Conservation (phyloP, 331 rosid species). For the Acacia concinna region DNA sequence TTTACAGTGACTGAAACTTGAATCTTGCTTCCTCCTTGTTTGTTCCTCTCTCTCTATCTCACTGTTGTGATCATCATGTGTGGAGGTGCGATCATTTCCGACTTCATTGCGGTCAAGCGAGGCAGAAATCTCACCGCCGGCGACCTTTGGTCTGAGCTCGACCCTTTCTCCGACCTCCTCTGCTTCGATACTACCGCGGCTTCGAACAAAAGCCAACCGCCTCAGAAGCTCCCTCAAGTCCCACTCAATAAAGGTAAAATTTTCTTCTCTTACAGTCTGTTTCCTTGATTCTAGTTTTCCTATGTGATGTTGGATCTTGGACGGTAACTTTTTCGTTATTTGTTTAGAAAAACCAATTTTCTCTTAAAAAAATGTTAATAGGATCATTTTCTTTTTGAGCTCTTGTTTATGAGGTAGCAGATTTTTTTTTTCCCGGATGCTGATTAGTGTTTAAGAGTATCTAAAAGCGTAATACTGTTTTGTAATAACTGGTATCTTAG, state of each 20-base stretch:
- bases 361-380: not conserved
- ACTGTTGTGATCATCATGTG: conserved; percentile 54
- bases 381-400: not conserved
- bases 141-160: conserved; percentile 65
- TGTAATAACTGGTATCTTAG: not conserved
- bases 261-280: not conserved
- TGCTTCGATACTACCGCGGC: conserved; percentile 35
- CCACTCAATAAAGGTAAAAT: conserved; percentile 31
- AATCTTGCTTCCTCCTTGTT: no score
- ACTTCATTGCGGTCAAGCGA: conserved; percentile 48
- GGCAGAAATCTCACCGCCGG: conserved; percentile 37
- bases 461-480: not conserved
- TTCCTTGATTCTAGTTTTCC: not conserved
- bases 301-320: not conserved
- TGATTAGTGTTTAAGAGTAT: not conserved
- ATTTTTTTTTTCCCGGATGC: not conserved
- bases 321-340: not conserved
- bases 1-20: not conserved
- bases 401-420: not conserved
- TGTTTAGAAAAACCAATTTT: not conserved
- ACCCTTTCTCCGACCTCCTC: conserved; percentile 60
- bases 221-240: conserved; percentile 5
- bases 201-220: not conserved
- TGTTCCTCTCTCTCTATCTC: not conserved
- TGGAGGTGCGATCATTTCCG: conserved; percentile 90